Conservation (phyloP, 2,329 filamentous ascomycete genomes). For the Claviceps spartinae region DNA sequence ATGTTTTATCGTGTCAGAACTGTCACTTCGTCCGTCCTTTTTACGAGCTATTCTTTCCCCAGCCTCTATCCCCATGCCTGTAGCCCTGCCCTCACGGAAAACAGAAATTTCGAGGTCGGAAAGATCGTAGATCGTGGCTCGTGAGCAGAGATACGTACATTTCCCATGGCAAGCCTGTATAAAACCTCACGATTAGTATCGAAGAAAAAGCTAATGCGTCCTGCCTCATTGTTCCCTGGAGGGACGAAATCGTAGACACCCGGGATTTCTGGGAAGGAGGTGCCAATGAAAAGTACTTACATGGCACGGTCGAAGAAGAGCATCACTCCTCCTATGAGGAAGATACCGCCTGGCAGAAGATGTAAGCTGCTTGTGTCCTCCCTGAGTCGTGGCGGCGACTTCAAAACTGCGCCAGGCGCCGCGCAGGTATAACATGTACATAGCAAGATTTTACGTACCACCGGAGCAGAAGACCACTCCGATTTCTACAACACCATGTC, state of each 20-base stretch:
- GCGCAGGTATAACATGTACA: background rate
- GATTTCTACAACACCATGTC: slow-evolving; percentile 53
- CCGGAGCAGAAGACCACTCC: slow-evolving; percentile 96
- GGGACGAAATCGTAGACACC: no score
- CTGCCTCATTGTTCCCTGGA: background rate
- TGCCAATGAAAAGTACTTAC: slow-evolving; percentile 36
- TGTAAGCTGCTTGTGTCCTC: slow-evolving; percentile 9
- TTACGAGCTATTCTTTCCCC: slow-evolving; percentile 1
- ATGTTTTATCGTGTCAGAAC: slow-evolving; percentile 6
- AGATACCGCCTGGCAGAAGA: slow-evolving; percentile 60
- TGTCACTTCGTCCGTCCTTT: background rate
- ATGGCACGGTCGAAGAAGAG: slow-evolving; percentile 97
- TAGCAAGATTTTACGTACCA: slow-evolving; percentile 48
- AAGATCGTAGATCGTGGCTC: background rate
- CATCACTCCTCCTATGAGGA: slow-evolving; percentile 85
- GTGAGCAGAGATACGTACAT: slow-evolving; percentile 39
- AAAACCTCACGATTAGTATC: background rate
- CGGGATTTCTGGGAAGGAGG: background rate
- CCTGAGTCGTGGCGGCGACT: slow-evolving; percentile 2
- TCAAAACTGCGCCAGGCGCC: no score
- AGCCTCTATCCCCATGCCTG: background rate
- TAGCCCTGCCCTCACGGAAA: slow-evolving; percentile 3
- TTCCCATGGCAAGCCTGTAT: slow-evolving; percentile 86
- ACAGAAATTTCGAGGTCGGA: background rate
- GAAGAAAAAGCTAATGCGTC: background rate